These are phyloP conservation scores for Tetrapyrgos nigripes DNA, from an alignment of 1,284 basidiomycete species.

Conservation along the genomic window DNA sequence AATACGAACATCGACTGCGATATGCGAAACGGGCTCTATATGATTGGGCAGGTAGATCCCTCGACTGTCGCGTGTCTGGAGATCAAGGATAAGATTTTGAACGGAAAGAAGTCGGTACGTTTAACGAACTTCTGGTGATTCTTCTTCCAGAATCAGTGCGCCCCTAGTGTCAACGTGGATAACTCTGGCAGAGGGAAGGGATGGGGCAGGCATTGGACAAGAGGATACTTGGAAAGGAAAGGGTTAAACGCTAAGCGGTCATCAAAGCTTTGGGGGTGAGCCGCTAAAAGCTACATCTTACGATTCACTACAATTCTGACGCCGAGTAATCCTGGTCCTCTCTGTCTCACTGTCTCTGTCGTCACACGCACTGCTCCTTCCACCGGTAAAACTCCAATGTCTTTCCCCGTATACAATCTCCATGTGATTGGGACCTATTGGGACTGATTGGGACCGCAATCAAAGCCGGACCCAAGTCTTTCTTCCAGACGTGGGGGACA, in stretches of 20 bases:
- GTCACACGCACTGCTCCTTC: no score
- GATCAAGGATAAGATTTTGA: slow-evolving; percentile 11
- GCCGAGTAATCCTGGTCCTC: no score
- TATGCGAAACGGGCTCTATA: slow-evolving; percentile 96
- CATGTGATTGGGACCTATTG: no score
- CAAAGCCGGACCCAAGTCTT: no score
- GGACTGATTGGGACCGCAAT: no score
- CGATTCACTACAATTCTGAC: neutral
- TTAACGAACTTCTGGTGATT: slow-evolving; percentile 88
- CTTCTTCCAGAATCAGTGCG: slow-evolving; percentile 89
- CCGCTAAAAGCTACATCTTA: neutral
- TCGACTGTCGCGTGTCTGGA: slow-evolving; percentile 88
- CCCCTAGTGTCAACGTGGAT: slow-evolving; percentile 90
- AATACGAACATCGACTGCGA: slow-evolving; percentile 89
- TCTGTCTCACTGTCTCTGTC: no score
- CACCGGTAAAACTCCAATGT: no score
- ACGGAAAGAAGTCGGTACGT: slow-evolving; percentile 10
- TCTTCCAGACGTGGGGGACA: no score
- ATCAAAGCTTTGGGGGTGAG: neutral
- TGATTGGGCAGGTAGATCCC: slow-evolving; percentile 96
- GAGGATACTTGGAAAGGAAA: neutral
- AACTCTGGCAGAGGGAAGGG: slow-evolving; percentile 73
- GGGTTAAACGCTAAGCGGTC: neutral
- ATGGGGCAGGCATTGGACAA: slow-evolving; percentile 43
- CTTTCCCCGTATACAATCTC: no score